Percentiles rank a stretch among this genome's conserved stretches.
Evolutionary conservation across 495 filamentous ascomycete genomes (phyloP).

Genomic region (Penicillium lagena): DNA sequence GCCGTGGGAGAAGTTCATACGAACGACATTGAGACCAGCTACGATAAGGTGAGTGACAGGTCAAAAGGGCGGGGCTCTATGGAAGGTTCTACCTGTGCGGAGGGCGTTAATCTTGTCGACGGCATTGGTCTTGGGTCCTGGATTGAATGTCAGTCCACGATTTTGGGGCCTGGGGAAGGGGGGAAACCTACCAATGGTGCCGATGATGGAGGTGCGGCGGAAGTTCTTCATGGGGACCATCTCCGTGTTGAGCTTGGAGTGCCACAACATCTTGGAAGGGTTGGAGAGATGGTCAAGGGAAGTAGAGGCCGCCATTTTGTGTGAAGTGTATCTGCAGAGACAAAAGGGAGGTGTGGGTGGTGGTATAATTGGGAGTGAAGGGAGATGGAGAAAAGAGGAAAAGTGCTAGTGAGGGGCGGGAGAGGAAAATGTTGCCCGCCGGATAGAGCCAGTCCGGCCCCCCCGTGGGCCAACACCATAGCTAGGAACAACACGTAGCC

Average conservation of each 20-base stretch:
- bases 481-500: no score
- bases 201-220: slow-evolving; percentile 95
- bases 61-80: no score
- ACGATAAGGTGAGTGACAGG: slow-evolving; percentile 8
- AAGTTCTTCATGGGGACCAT: slow-evolving; percentile 77
- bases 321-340: slow-evolving; percentile 6
- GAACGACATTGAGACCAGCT: slow-evolving; percentile 93
- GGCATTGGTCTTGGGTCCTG: slow-evolving; percentile 95
- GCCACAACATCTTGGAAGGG: slow-evolving; percentile 85
- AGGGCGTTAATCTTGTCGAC: slow-evolving; percentile 92
- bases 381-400: slow-evolving; percentile 13
- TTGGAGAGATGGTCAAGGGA: slow-evolving; percentile 79
- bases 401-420: slow-evolving; percentile 23
- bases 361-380: slow-evolving; percentile 8
- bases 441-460: slow-evolving; percentile 16
- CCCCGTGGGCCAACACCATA: no score
- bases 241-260: slow-evolving; percentile 73
- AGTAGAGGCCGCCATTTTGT: slow-evolving; percentile 41
- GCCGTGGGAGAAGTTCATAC: slow-evolving; percentile 99
- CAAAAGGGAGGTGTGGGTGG: not conserved
- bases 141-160: slow-evolving; percentile 10
- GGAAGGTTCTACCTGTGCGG: slow-evolving; percentile 48
- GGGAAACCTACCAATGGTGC: slow-evolving; percentile 75
- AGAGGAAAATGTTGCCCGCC: slow-evolving; percentile 38
- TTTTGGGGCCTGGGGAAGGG: no score